Conservation (phyloP, 192 early-diverging fungal species). For the Pilobolus umbonatus region DNA sequence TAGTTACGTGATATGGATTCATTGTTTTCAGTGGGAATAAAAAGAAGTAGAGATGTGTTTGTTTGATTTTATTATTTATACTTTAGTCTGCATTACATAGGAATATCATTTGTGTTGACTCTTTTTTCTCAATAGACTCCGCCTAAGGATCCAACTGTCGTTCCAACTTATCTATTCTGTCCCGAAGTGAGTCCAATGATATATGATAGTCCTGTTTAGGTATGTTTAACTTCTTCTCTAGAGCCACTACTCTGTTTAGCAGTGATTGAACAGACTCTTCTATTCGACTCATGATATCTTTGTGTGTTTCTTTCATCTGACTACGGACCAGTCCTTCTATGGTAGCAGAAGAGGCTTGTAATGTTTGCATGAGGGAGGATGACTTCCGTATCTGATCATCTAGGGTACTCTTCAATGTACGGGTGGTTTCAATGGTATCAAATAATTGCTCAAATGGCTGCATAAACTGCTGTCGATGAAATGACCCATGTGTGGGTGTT, state of each 20-base stretch:
- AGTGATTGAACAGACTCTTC: conserved; percentile 36
- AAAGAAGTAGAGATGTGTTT: not conserved
- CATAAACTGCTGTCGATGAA: conserved; percentile 49
- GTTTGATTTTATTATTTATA: no score
- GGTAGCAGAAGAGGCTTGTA: conserved; percentile 66
- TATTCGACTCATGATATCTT: conserved; percentile 47
- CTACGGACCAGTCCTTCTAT: conserved; percentile 71
- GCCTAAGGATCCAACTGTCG: conserved; percentile 20
- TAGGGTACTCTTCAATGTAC: conserved; percentile 59
- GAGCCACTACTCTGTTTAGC: conserved; percentile 3
- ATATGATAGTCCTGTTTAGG: conserved; percentile 15
- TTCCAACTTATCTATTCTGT: conserved; percentile 28
- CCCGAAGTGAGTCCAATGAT: conserved; percentile 22
- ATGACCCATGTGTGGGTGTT: not conserved
- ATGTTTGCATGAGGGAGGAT: conserved; percentile 63
- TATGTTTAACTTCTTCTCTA: conserved; percentile 5
- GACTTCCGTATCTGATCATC: conserved; percentile 76
- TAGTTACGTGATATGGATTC: conserved; percentile 5
- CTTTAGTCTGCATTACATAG: not conserved
- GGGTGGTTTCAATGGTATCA: conserved; percentile 55
- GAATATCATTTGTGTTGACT: not conserved
- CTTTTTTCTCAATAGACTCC: not conserved
- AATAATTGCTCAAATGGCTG: conserved; percentile 51
- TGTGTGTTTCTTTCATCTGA: conserved; percentile 72
- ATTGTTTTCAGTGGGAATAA: not conserved